These are phyloP conservation scores for Saccharomyces jurei DNA, from an alignment of 805 yeast genomes.

Conservation along the genomic window DNA sequence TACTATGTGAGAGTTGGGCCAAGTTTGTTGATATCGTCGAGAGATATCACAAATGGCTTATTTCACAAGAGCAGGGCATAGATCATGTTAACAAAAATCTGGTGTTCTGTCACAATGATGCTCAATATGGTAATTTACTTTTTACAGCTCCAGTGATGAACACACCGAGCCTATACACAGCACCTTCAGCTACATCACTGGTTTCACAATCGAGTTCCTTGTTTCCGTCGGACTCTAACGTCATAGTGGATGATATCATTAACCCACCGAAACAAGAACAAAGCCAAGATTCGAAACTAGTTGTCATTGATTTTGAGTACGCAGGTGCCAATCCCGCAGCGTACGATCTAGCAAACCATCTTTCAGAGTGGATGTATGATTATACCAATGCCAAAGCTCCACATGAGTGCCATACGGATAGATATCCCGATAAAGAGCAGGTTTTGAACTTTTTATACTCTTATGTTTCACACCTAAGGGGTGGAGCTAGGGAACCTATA, in stretches of 20 bases:
- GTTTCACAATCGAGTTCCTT: slow-evolving; percentile 20
- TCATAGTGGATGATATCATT: slow-evolving; percentile 26
- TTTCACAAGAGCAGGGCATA: slow-evolving; percentile 8
- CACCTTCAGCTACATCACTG: slow-evolving; percentile 7
- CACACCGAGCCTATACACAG: slow-evolving; percentile 1
- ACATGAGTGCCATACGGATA: slow-evolving; percentile 36
- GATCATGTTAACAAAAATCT: slow-evolving; percentile 34
- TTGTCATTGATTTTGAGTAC: slow-evolving; percentile 94
- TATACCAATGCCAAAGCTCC: slow-evolving; percentile 50
- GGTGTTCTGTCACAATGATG: slow-evolving; percentile 90
- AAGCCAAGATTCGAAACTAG: slow-evolving; percentile 61
- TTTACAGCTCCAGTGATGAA: slow-evolving; percentile 47
- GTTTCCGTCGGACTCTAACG: slow-evolving; percentile 24
- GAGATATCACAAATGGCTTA: slow-evolving; percentile 58
- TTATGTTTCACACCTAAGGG: slow-evolving; percentile 57
- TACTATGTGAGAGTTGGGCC: slow-evolving; percentile 35
- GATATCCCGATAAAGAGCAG: slow-evolving; percentile 63
- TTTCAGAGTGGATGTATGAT: slow-evolving; percentile 95
- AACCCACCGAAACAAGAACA: slow-evolving; percentile 33
- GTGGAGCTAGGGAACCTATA: slow-evolving; percentile 28
- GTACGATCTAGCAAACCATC: slow-evolving; percentile 86
- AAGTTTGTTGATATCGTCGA: slow-evolving; percentile 42
- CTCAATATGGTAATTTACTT: slow-evolving; percentile 90
- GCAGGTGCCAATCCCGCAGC: slow-evolving; percentile 87
- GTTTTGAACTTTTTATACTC: slow-evolving; percentile 64